These are phyloP conservation scores for Phaffomyces antillensis DNA, from an alignment of 805 yeast genomes.

Conservation along the genomic window DNA sequence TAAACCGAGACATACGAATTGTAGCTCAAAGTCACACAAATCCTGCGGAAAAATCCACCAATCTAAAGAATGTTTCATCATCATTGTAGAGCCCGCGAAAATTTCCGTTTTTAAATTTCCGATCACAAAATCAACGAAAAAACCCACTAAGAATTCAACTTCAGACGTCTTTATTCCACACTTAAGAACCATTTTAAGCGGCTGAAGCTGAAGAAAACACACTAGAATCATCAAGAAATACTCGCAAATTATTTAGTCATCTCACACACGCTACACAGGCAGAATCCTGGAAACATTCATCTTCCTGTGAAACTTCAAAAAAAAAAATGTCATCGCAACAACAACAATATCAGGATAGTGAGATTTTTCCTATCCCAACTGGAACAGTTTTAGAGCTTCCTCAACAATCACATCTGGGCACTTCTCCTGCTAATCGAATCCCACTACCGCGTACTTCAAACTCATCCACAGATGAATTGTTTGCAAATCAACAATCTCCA, in stretches of 20 bases:
- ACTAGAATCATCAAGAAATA: background rate
- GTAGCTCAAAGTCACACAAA: no score
- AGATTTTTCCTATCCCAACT: background rate
- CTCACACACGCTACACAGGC: no score
- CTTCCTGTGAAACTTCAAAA: no score
- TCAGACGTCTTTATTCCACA: background rate
- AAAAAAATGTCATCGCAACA: background rate
- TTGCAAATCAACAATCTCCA: constrained; percentile 3
- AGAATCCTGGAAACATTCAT: no score
- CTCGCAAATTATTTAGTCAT: no score
- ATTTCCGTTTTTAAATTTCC: background rate
- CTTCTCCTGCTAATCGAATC: background rate
- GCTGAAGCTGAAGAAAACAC: background rate
- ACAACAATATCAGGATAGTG: background rate
- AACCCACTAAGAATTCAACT: background rate
- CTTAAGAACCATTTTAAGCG: no score
- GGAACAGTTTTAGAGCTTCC: background rate
- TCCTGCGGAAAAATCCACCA: no score
- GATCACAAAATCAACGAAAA: background rate
- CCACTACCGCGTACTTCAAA: constrained; percentile 5
- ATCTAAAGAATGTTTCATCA: no score
- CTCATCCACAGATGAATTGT: background rate
- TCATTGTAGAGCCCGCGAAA: background rate
- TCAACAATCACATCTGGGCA: background rate
- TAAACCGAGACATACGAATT: no score